Percentiles rank a stretch among this genome's conserved stretches.
Evolutionary conservation across 2,329 filamentous ascomycete genomes (phyloP).

Genomic region (Pochonia chlamydosporia): DNA sequence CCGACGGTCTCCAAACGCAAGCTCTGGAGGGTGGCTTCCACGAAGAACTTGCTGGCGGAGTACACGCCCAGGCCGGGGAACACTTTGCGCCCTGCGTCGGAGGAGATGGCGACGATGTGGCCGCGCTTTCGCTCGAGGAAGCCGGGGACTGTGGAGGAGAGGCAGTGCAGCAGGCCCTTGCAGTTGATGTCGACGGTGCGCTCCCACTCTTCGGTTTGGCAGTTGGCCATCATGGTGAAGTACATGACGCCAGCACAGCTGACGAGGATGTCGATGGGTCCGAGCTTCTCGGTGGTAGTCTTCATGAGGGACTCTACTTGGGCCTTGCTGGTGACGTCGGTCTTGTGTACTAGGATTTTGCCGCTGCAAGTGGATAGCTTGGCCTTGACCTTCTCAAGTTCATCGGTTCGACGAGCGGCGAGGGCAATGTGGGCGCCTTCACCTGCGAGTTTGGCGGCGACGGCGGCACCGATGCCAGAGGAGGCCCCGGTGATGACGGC

Average conservation of each 20-base stretch:
- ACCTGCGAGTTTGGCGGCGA: conserved; percentile 60
- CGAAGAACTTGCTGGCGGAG: conserved; percentile 79
- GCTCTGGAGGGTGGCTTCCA: conserved; percentile 72
- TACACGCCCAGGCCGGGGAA: conserved; percentile 79
- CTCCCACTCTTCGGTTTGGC: conserved; percentile 69
- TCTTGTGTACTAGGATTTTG: conserved; percentile 63
- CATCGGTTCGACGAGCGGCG: conserved; percentile 64
- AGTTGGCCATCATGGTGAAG: conserved; percentile 81
- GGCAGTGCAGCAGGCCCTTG: conserved; percentile 71
- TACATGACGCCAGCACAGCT: conserved; percentile 83
- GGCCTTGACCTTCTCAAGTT: conserved; percentile 61
- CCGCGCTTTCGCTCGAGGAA: conserved; percentile 66
- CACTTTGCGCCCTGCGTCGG: conserved; percentile 74
- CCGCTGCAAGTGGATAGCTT: conserved; percentile 50
- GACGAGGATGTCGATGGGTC: conserved; percentile 72
- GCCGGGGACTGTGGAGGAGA: conserved; percentile 61
- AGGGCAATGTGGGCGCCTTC: conserved; percentile 69
- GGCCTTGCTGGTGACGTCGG: conserved; percentile 63
- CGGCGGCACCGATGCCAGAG: conserved; percentile 72
- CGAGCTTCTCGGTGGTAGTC: conserved; percentile 55
- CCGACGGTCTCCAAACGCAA: conserved; percentile 72
- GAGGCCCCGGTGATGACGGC: conserved; percentile 76
- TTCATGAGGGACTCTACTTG: conserved; percentile 63
- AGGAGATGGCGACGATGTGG: conserved; percentile 77
- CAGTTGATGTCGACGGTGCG: conserved; percentile 81